phyloP scores from a whole-genome alignment of 371 early-diverging fungal species.

The Mucor lusitanicus region DNA sequence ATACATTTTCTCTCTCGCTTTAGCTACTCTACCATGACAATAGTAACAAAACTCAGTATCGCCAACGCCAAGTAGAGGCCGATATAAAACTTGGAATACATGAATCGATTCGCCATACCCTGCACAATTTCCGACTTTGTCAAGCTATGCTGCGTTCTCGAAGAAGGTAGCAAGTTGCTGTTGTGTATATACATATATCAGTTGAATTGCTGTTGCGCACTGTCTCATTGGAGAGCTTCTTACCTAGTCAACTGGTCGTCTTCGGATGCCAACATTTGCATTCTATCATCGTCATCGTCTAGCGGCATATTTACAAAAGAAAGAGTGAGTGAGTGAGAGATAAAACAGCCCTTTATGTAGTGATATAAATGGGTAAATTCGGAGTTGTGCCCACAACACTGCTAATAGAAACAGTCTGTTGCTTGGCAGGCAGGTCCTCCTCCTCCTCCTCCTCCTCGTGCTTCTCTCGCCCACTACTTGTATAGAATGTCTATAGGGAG shows the following conservation, averaged over 20 bases:
- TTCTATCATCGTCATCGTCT: slow-evolving; percentile 25
- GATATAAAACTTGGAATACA: slow-evolving; percentile 76
- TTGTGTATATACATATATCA: background rate
- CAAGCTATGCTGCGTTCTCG: slow-evolving; percentile 56
- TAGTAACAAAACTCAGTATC: slow-evolving; percentile 62
- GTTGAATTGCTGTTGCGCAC: background rate
- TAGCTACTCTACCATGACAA: slow-evolving; percentile 54
- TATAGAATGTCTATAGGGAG: background rate
- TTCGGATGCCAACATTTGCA: slow-evolving; percentile 24
- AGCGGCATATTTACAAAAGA: slow-evolving; percentile 15
- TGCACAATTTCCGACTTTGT: slow-evolving; percentile 66
- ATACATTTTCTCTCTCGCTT: background rate
- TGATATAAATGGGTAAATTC: background rate
- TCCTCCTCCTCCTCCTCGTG: background rate
- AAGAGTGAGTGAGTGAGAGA: slow-evolving; percentile 1
- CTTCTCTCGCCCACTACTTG: too few relatives aligned
- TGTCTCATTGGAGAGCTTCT: background rate
- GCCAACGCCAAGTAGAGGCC: slow-evolving; percentile 69
- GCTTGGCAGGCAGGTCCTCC: background rate
- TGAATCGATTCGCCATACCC: slow-evolving; percentile 77
- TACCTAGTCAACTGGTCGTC: slow-evolving; percentile 10
- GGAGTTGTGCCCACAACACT: background rate
- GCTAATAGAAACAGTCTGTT: too few relatives aligned
- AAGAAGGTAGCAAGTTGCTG: slow-evolving; percentile 4
- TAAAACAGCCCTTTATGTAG: background rate